Percentiles rank a stretch among this genome's conserved stretches.
Evolutionary conservation across 495 filamentous ascomycete species (phyloP).

Genomic region (Penicillium nucicola): DNA sequence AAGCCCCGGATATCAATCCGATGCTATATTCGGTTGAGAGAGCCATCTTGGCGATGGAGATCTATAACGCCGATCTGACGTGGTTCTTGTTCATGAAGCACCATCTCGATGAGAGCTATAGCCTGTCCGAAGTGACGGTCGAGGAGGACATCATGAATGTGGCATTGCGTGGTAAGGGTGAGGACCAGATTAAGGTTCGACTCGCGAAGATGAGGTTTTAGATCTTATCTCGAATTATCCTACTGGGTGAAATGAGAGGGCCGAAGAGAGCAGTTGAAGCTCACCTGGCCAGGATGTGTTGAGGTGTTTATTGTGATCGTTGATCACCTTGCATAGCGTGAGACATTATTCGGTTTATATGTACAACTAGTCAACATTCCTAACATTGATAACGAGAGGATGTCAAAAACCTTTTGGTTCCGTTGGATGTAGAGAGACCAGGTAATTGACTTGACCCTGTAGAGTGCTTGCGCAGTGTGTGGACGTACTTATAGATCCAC

Average conservation of each 20-base stretch:
- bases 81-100: slow-evolving; percentile 42
- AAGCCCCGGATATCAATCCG: no score
- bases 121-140: no score
- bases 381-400: not conserved
- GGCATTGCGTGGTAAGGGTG: slow-evolving; percentile 2
- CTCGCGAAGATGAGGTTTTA: slow-evolving; percentile 36
- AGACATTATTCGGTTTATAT: not conserved
- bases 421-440: no score
- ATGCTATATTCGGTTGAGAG: slow-evolving; percentile 17
- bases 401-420: no score
- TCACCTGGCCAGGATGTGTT: no score
- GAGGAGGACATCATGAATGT: no score
- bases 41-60: slow-evolving; percentile 40
- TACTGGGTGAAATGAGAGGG: no score
- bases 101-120: not conserved
- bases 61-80: slow-evolving; percentile 45
- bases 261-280: no score
- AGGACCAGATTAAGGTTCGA: slow-evolving; percentile 8
- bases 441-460: no score
- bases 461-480: no score
- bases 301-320: not conserved
- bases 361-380: not conserved
- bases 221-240: not conserved
- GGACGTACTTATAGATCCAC: not conserved
- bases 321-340: not conserved